Conservation (phyloP, 1,284 basidiomycete species). For the Malassezia japonica region DNA sequence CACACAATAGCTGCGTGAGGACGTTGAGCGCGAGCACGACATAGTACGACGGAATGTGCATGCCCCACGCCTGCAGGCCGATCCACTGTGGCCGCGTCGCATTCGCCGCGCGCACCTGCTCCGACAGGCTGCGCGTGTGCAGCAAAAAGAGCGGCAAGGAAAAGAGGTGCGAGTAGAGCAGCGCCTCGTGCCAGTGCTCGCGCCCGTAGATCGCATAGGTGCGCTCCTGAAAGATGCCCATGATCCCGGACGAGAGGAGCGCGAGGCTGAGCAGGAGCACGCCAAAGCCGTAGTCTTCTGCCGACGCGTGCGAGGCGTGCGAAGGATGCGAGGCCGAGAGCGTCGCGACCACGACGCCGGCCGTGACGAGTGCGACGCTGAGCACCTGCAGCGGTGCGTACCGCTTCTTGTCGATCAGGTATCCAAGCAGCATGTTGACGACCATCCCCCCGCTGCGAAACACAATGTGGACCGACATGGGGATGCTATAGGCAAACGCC, state of each 20-base stretch:
- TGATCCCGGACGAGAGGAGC: slow-evolving; percentile 67
- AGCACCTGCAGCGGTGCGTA: slow-evolving; percentile 32
- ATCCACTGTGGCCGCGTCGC: slow-evolving; percentile 27
- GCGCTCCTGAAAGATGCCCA: slow-evolving; percentile 77
- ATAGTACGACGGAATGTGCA: slow-evolving; percentile 58
- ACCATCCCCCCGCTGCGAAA: slow-evolving; percentile 82
- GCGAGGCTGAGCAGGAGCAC: slow-evolving; percentile 66
- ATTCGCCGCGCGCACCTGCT: slow-evolving; percentile 25
- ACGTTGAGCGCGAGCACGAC: slow-evolving; percentile 63
- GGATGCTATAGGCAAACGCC: slow-evolving; percentile 72
- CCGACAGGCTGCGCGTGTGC: slow-evolving; percentile 1
- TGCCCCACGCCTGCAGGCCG: slow-evolving; percentile 16
- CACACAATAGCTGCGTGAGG: slow-evolving; percentile 73
- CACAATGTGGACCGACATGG: slow-evolving; percentile 87
- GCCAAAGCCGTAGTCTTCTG: slow-evolving; percentile 58
- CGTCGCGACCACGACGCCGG: slow-evolving; percentile 73
- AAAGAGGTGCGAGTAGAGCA: slow-evolving; percentile 67
- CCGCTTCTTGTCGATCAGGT: slow-evolving; percentile 54
- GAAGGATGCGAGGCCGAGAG: slow-evolving; percentile 50
- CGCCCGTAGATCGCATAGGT: slow-evolving; percentile 62
- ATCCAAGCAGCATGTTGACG: slow-evolving; percentile 68
- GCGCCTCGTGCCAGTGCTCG: slow-evolving; percentile 71
- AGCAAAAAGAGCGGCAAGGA: slow-evolving; percentile 62
- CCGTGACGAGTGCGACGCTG: slow-evolving; percentile 68
- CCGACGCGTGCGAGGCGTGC: slow-evolving; percentile 8